Evolutionary conservation across 2,329 filamentous ascomycete genomes (phyloP).

Genomic region (Aspergillus ruber): DNA sequence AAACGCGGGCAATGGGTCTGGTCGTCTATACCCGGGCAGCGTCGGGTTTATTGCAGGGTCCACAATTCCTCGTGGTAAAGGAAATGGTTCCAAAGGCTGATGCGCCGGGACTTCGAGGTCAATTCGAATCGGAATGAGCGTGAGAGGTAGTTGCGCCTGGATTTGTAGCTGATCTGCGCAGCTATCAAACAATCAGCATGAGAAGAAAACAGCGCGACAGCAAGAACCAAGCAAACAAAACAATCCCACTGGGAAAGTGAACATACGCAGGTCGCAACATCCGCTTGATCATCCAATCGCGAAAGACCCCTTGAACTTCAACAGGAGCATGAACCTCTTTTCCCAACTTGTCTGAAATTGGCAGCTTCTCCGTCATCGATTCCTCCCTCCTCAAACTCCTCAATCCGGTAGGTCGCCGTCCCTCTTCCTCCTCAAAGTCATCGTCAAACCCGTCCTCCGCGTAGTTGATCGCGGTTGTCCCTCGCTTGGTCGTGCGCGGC

Average conservation of each 20-base stretch:
- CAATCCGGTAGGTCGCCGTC: slow-evolving; percentile 67
- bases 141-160: slow-evolving; percentile 73
- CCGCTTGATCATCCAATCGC: slow-evolving; percentile 88
- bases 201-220: slow-evolving; percentile 16
- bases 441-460: slow-evolving; percentile 92
- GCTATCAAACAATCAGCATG: slow-evolving; percentile 13
- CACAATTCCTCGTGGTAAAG: slow-evolving; percentile 36
- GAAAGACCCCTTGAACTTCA: slow-evolving; percentile 81
- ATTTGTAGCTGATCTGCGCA: slow-evolving; percentile 56
- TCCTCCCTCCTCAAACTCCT: slow-evolving; percentile 78
- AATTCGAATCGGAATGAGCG: slow-evolving; percentile 90
- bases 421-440: slow-evolving; percentile 56
- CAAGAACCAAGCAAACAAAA: slow-evolving; percentile 3
- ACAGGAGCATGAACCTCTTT: slow-evolving; percentile 76
- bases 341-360: slow-evolving; percentile 68
- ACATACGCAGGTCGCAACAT: slow-evolving; percentile 41
- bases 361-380: slow-evolving; percentile 54
- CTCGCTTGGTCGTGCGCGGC: slow-evolving; percentile 89
- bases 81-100: slow-evolving; percentile 43
- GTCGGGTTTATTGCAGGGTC: slow-evolving; percentile 53
- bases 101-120: slow-evolving; percentile 83
- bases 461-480: slow-evolving; percentile 95
- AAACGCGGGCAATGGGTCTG: slow-evolving; percentile 75
- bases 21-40: slow-evolving; percentile 69
- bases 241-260: slow-evolving; percentile 3